Percentiles rank a stretch among this genome's conserved stretches.
phyloP scores from a whole-genome alignment of 73 alveolate genomes.

The Paramecium pentaurelia region DNA sequence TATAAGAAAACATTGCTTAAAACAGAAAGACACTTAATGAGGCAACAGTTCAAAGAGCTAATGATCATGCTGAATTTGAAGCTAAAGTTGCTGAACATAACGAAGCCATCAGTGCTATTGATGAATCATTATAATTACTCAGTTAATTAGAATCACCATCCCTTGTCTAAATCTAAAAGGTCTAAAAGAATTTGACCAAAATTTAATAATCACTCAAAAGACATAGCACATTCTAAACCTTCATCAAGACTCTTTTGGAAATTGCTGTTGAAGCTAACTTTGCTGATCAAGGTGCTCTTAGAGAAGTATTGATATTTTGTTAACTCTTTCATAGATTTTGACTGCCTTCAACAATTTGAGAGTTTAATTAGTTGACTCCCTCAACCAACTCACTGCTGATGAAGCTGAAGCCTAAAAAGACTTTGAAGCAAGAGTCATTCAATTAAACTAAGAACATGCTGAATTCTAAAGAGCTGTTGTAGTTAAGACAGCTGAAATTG shows the following conservation, averaged over 20 bases:
- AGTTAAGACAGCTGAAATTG: slow-evolving; percentile 48
- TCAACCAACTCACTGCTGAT: slow-evolving; percentile 28
- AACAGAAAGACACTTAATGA: slow-evolving; percentile 31
- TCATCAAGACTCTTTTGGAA: slow-evolving; percentile 24
- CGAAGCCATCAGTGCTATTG: slow-evolving; percentile 41
- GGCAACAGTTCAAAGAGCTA: slow-evolving; percentile 9
- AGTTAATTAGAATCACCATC: slow-evolving; percentile 21
- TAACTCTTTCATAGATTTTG: not conserved
- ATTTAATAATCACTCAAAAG: slow-evolving; percentile 16
- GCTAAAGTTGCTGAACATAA: slow-evolving; percentile 34
- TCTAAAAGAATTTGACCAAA: slow-evolving; percentile 20
- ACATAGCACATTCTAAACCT: slow-evolving; percentile 49
- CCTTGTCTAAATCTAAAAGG: slow-evolving; percentile 47
- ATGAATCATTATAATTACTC: slow-evolving; percentile 4
- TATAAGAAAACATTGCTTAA: slow-evolving; percentile 3
- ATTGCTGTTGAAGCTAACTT: slow-evolving; percentile 41
- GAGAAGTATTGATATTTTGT: not conserved
- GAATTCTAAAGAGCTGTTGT: slow-evolving; percentile 41
- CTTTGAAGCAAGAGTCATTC: not conserved
- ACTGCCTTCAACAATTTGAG: slow-evolving; percentile 40
- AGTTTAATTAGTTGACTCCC: slow-evolving; percentile 15
- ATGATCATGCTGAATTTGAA: slow-evolving; percentile 38
- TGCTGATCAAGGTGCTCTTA: slow-evolving; percentile 47
- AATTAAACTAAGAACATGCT: slow-evolving; percentile 14
- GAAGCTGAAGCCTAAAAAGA: slow-evolving; percentile 42